Conservation (phyloP, 2,329 filamentous ascomycete genomes). For the Hirsutella thompsonii region DNA sequence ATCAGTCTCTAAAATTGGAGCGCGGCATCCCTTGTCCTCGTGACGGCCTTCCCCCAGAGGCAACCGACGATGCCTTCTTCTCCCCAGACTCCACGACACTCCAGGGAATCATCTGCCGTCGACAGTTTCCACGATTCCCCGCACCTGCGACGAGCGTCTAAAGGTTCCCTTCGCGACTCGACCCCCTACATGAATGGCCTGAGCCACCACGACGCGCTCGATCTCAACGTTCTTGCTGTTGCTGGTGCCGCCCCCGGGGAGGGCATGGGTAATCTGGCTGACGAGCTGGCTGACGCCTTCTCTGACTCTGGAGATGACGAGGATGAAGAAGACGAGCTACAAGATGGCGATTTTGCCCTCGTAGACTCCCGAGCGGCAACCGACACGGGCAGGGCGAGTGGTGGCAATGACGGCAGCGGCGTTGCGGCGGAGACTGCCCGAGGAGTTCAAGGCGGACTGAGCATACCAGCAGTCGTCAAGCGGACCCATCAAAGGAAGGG, state of each 20-base stretch:
- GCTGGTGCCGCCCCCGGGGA: conserved; percentile 31
- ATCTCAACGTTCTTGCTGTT: conserved; percentile 30
- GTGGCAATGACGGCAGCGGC: conserved; percentile 8
- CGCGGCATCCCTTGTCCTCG: too few relatives aligned
- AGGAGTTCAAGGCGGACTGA: conserved; percentile 24
- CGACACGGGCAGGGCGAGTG: neutral
- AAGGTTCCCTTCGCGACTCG: conserved; percentile 36
- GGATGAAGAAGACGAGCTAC: conserved; percentile 44
- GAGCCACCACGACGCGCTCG: conserved; percentile 33
- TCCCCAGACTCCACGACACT: conserved; percentile 45
- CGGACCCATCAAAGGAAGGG: conserved; percentile 36
- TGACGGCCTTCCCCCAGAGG: too few relatives aligned
- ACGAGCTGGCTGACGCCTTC: conserved; percentile 66
- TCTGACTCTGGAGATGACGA: conserved; percentile 53
- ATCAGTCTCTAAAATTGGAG: too few relatives aligned
- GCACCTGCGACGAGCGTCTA: conserved; percentile 33
- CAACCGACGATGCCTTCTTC: conserved; percentile 21
- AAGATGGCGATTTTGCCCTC: conserved; percentile 22
- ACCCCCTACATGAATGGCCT: conserved; percentile 32
- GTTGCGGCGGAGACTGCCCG: conserved; percentile 20
- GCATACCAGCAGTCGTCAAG: conserved; percentile 28
- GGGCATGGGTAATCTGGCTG: conserved; percentile 64
- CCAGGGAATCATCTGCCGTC: conserved; percentile 42
- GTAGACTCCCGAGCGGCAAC: neutral
- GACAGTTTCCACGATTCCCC: conserved; percentile 35